These are phyloP conservation scores for Pisolithus orientalis DNA, from an alignment of 768 basidiomycete species.

Conservation along the genomic window DNA sequence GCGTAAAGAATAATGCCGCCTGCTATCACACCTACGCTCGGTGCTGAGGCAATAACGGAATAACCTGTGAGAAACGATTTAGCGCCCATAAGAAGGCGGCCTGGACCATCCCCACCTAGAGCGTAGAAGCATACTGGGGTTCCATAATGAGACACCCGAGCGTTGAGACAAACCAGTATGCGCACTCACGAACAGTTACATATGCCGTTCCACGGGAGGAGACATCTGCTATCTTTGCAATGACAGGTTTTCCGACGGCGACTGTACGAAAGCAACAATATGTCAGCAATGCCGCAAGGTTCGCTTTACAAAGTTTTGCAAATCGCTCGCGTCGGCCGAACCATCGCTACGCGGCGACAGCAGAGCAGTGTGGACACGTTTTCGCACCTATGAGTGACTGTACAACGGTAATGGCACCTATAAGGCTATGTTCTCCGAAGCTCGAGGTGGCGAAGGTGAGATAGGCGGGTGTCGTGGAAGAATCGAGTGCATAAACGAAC, in stretches of 20 bases:
- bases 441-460: slow-evolving; percentile 50
- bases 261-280: slow-evolving; percentile 16
- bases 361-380: neutral
- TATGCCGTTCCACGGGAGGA: slow-evolving; percentile 62
- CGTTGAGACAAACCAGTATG: slow-evolving; percentile 41
- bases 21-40: slow-evolving; percentile 38
- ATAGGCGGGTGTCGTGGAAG: slow-evolving; percentile 63
- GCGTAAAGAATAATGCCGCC: slow-evolving; percentile 55
- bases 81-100: neutral
- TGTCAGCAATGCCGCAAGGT: neutral
- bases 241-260: slow-evolving; percentile 51
- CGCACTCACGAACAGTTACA: slow-evolving; percentile 38
- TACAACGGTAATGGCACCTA: slow-evolving; percentile 34
- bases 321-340: neutral
- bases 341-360: neutral
- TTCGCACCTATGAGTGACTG: slow-evolving; percentile 44
- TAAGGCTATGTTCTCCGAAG: slow-evolving; percentile 47
- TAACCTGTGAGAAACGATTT: slow-evolving; percentile 31
- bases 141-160: neutral
- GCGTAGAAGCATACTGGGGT: slow-evolving; percentile 51
- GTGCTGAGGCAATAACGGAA: slow-evolving; percentile 46
- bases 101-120: slow-evolving; percentile 36
- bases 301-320: neutral
- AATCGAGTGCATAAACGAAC: slow-evolving; percentile 74
- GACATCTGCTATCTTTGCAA: slow-evolving; percentile 65